Conservation (phyloP, 129 eudicot genomes). For the Flaveria trinervia region DNA sequence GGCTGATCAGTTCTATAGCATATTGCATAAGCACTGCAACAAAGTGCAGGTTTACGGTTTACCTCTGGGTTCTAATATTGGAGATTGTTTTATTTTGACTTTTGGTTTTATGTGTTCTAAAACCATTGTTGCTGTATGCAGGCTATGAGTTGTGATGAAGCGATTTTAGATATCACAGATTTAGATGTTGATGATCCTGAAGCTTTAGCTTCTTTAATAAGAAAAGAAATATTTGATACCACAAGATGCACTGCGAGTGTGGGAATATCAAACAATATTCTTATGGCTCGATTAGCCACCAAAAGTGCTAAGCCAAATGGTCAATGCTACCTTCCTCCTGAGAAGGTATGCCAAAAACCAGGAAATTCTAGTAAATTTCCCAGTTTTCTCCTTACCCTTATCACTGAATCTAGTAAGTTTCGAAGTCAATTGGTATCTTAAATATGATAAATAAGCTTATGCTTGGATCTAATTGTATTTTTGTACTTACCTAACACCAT, state of each 20-base stretch:
- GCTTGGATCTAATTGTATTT: neutral
- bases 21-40: conserved; percentile 81
- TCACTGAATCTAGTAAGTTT: conserved; percentile 6
- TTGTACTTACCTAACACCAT: neutral
- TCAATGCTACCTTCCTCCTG: conserved; percentile 72
- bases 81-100: neutral
- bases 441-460: neutral
- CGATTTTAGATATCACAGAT: conserved; percentile 78
- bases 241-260: conserved; percentile 96
- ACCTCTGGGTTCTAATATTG: conserved; percentile 2
- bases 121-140: conserved; percentile 34
- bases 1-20: conserved; percentile 90
- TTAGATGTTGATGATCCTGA: conserved; percentile 62
- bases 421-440: neutral
- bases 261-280: conserved; percentile 82
- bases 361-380: neutral
- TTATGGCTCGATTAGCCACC: conserved; percentile 95
- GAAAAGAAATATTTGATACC: conserved; percentile 75
- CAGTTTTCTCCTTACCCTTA: neutral
- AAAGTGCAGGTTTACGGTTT: conserved; percentile 88
- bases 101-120: neutral
- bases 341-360: conserved; percentile 48
- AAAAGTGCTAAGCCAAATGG: conserved; percentile 91
- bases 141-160: conserved; percentile 99
- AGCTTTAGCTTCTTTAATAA: conserved; percentile 62